These are phyloP conservation scores for Achaetomium macrosporum DNA, from an alignment of 2,329 filamentous ascomycete species.

Conservation along the genomic window DNA sequence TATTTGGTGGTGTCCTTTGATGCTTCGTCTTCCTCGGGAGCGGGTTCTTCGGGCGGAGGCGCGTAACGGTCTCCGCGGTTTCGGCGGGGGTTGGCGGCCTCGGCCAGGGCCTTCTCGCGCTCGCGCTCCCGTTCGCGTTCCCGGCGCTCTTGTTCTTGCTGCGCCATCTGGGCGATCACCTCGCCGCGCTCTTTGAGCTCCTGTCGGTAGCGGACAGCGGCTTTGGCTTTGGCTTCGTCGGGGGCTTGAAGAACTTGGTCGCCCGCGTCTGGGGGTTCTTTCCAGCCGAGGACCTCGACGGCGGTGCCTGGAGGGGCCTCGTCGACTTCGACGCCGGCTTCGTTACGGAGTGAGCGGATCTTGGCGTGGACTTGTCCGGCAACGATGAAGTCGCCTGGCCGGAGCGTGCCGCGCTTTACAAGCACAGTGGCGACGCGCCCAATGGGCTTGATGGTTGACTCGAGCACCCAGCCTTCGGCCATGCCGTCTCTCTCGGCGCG, in stretches of 20 bases:
- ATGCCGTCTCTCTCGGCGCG: conserved; percentile 70
- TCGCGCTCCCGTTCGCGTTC: conserved; percentile 45
- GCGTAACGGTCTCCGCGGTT: neutral
- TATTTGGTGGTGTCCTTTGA: conserved; percentile 36
- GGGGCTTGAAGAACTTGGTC: conserved; percentile 80
- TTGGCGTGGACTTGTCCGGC: conserved; percentile 85
- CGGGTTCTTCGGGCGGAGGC: conserved; percentile 29
- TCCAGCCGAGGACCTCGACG: conserved; percentile 93
- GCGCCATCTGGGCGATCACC: conserved; percentile 75
- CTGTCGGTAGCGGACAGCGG: conserved; percentile 68
- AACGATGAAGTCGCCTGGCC: conserved; percentile 73
- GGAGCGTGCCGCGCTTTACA: conserved; percentile 79
- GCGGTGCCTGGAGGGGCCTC: conserved; percentile 83
- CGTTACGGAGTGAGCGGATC: conserved; percentile 78
- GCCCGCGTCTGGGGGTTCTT: conserved; percentile 72
- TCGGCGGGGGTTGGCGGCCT: neutral
- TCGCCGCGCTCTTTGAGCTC: conserved; percentile 66
- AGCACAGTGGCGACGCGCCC: conserved; percentile 86
- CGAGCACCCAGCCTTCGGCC: conserved; percentile 90
- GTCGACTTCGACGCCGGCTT: conserved; percentile 65
- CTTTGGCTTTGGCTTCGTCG: conserved; percentile 71
- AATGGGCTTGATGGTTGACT: conserved; percentile 78
- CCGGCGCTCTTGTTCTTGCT: conserved; percentile 57
- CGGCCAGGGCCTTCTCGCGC: conserved; percentile 33
- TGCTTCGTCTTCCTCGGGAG: conserved; percentile 30